Base-by-base conservation (phyloP, 1,284 basidiomycete genomes). In the Kwoniella shivajii region DNA sequence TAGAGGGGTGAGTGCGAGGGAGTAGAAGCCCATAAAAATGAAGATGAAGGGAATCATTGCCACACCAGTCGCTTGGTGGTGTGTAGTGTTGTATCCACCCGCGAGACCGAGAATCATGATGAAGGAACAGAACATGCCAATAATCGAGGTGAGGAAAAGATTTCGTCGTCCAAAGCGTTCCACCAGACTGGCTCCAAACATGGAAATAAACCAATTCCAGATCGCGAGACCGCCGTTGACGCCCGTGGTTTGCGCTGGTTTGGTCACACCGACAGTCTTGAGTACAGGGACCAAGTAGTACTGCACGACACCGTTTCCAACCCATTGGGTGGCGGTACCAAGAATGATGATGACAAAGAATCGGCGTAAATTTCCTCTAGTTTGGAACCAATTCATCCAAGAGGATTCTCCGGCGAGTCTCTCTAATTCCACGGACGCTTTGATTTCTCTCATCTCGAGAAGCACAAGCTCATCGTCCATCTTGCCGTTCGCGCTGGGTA, bases 281-380 rank as follows among this genome's bases (percentile, higher is more conserved):
- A 91, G 84, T 49, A 90, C 85, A 67, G 84, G 83, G 74, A 81
- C 85, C 56, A 90, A 82, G 80, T 88, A 89, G 80, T 87, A 76
- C 20, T 84, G 41, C 9, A 87, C 84, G 29, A 88, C 75, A 33
- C 85, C 86, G 65, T 86, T 86, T 2, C 61, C 61, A 30, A 57
- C 54, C 54, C 56, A 66, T 59, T 70, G 67, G 18, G 64, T 65
- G 52, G 61, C 63, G 34, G 64, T 61, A 41, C 63, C 61, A 7
- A 72, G 52, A 39, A 65, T 57, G 31, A 71, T 57, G 43, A 72
- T 66, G 58, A 71, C 61, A 22, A 59, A 48, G 48, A 64, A 54
- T 37, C 66, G 54, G 16, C 60, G 53, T 11, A 57, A 50, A 47
- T 68, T 68, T 20, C 57, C 64, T 6, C 31, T 42, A 26, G 61